These are phyloP conservation scores for Ceratobasidium sp. DNA, from an alignment of 1,284 basidiomycete species.

Conservation along the genomic window DNA sequence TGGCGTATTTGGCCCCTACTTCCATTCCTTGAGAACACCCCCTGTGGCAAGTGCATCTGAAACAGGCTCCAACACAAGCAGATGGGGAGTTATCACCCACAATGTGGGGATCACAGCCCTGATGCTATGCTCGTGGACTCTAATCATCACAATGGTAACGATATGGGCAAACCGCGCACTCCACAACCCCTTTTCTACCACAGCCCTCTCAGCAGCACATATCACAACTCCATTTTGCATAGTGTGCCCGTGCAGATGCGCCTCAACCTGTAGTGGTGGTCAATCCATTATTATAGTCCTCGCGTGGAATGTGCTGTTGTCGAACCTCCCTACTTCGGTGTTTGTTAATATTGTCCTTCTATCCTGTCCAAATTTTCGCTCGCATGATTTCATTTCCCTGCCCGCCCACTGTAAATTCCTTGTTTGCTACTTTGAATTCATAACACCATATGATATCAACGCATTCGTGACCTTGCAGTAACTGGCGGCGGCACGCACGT, in stretches of 20 bases:
- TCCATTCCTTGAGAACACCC: slow-evolving; percentile 95
- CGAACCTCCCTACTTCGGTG: too few relatives aligned
- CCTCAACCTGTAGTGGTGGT: slow-evolving; percentile 62
- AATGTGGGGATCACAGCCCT: slow-evolving; percentile 62
- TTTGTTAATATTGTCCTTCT: too few relatives aligned
- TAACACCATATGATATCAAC: too few relatives aligned
- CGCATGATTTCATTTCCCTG: too few relatives aligned
- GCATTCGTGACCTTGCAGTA: too few relatives aligned
- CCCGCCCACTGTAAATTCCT: too few relatives aligned
- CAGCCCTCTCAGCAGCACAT: slow-evolving; percentile 70
- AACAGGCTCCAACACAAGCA: slow-evolving; percentile 96
- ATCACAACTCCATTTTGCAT: slow-evolving; percentile 64
- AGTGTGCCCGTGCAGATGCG: slow-evolving; percentile 66
- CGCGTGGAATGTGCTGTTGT: too few relatives aligned
- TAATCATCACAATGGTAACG: slow-evolving; percentile 67
- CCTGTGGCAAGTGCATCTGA: slow-evolving; percentile 97
- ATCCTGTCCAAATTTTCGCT: too few relatives aligned
- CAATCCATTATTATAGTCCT: slow-evolving; percentile 40
- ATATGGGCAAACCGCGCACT: slow-evolving; percentile 60
- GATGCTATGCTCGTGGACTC: slow-evolving; percentile 68
- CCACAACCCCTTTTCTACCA: slow-evolving; percentile 32
- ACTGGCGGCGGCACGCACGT: too few relatives aligned
- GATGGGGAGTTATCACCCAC: slow-evolving; percentile 67
- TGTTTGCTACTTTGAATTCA: too few relatives aligned
- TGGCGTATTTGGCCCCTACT: slow-evolving; percentile 97